Base-by-base conservation (phyloP, 108 stramenopile species). In the Cyclotella cryptica region DNA sequence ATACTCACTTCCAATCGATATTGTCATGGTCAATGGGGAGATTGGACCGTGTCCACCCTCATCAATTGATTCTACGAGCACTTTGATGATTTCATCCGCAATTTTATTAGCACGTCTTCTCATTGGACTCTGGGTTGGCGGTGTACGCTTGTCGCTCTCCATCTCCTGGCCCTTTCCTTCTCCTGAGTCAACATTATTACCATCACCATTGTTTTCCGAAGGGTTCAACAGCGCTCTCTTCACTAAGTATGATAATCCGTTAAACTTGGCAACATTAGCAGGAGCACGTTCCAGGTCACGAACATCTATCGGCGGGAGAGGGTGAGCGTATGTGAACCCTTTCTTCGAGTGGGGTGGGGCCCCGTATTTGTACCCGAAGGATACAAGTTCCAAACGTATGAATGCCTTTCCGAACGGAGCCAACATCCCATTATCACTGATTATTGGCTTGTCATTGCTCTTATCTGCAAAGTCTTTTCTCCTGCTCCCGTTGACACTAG, bases 311-410 rank as follows among this genome's bases (percentile, higher is more conserved):
- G 84, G 72, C 22, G 81, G 78, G 42, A 93, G 46, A 0, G 95
- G 95, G 74, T 89, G 86, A 0, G 85, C 73, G 66, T 90, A 79
- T 6, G 75, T 75, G 72, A 86, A 90, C 29, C 92, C 89, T 18
- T 76, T 72, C 46, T 84, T 68, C 11, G 75, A 68, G 39, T 88
- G 71, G 14, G 88, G 46, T 8, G 95, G 95, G 22, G 84, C 90
- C 21, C 91, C 89, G 77, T 92, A 85, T 28, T 69, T 83, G 62
- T 88, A 90, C 9, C 95, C 95, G 80, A 93, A 96, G 17, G 91
- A 92, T 19, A 71, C 59, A 11, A 96, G 72, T 54, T 87, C 83
- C 12, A 96, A 54, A 66, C 93, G 95, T 24, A 96, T 88, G 15
- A 89, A 91, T 21, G 95, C 91, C 66, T 92, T 92, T 17, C 87